Evolutionary conservation across 805 yeast species (phyloP), one percentile per base, ranked within the genome.

Genomic region (Candida anglica): DNA sequence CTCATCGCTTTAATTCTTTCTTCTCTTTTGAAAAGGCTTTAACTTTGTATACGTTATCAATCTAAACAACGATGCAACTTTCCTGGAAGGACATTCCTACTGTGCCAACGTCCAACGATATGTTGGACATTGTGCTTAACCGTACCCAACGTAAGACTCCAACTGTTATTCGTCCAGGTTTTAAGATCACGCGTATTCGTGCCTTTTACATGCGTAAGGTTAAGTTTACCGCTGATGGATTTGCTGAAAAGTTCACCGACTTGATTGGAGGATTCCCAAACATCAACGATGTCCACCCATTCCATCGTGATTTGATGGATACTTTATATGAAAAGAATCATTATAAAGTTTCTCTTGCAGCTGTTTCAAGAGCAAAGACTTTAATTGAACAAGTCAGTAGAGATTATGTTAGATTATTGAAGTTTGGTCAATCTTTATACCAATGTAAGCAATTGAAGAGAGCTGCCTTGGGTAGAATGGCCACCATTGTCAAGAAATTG

Each of bases 401-500:
- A 66, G 99, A 93, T 70, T 93, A 93, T 60, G 83, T 81, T 44
- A 79, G 99, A 58, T 76, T 93, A 50, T 73, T 93, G 56, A 93
- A 93, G 69, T 93, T 89, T 56, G 98, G 98, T 52, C 98, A 93
- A 71, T 89, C 97, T 27, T 71, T 93, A 44, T 93, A 88, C 69
- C 99, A 94, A 72, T 93, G 99, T 77, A 93, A 93, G 68, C 98
- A 93, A 71, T 79, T 93, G 60, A 93, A 93, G 66, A 78, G 97
- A 57, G 99, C 99, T 48, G 99, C 98, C 20, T 70, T 93, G 52
- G 99, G 99, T 74, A 85, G 99, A 68, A 93, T 93, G 99, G 99
- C 98, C 36, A 93, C 99, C 22, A 88, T 93, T 53, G 81, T 81
- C 54, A 93, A 93, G 74, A 87, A 94, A 50, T 75, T 93, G 57